Evolutionary conservation across 108 stramenopile genomes (phyloP).

Genomic region (Cyclotella kingstonii): DNA sequence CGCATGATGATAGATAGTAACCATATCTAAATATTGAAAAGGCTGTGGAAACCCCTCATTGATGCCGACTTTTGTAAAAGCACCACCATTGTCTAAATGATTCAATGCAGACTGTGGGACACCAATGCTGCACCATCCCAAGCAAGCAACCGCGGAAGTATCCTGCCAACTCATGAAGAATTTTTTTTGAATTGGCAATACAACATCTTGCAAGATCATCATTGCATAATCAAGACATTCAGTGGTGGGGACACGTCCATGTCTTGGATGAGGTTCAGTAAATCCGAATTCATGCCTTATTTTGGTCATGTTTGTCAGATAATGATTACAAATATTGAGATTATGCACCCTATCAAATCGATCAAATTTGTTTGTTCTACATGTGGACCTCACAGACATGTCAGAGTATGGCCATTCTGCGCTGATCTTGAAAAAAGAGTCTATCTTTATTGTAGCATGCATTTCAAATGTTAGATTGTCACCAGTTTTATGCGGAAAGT

Average conservation of each 20-base stretch:
- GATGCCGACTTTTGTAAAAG: neutral
- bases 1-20: constrained; percentile 20
- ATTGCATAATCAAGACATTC: constrained; percentile 61
- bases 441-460: neutral
- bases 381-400: neutral
- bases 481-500: constrained; percentile 7
- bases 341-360: too few species aligned
- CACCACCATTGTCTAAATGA: neutral
- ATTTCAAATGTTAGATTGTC: neutral
- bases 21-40: constrained; percentile 43
- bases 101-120: neutral
- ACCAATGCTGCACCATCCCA: neutral
- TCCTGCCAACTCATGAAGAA: constrained; percentile 30
- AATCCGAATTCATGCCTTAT: constrained; percentile 80
- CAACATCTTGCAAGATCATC: constrained; percentile 52
- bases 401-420: neutral
- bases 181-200: constrained; percentile 62
- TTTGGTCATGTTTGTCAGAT: constrained; percentile 65
- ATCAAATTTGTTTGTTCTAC: too few species aligned
- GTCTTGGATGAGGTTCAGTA: constrained; percentile 86
- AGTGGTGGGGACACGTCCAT: constrained; percentile 71
- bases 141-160: neutral
- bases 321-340: constrained; percentile 23
- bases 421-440: neutral
- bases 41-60: constrained; percentile 8